Evolutionary conservation across 2,329 filamentous ascomycete genomes (phyloP).

Genomic region (Fusarium albosuccineum): DNA sequence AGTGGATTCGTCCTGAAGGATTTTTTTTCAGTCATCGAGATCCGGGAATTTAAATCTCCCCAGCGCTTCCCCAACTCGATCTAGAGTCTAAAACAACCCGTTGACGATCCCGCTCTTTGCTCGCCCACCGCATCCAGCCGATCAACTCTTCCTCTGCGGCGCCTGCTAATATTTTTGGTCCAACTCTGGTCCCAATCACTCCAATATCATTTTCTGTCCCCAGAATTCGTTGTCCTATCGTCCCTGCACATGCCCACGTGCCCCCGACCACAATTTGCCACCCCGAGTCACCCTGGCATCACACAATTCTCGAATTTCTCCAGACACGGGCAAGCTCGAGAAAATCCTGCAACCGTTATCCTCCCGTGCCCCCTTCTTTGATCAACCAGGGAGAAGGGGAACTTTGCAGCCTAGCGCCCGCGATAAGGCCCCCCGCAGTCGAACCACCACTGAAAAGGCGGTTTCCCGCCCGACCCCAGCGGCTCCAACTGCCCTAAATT

Average conservation of each 20-base stretch:
- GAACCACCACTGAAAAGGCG: constrained; percentile 43
- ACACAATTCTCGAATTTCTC: constrained; percentile 45
- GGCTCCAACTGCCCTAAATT: constrained; percentile 38
- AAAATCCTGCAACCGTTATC: constrained; percentile 41
- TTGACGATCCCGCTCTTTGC: constrained; percentile 15
- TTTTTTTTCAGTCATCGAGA: constrained; percentile 42
- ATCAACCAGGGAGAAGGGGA: constrained; percentile 43
- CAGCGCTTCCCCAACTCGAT: constrained; percentile 26
- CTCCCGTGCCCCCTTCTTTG: constrained; percentile 29
- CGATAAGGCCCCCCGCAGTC: constrained; percentile 46
- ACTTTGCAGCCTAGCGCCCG: constrained; percentile 36
- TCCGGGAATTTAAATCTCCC: constrained; percentile 27
- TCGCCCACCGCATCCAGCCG: constrained; percentile 16
- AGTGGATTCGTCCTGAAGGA: constrained; percentile 36
- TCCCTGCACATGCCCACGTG: constrained; percentile 46
- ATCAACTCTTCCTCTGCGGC: constrained; percentile 21
- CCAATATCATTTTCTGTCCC: constrained; percentile 16
- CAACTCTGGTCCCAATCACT: constrained; percentile 20
- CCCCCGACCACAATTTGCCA: constrained; percentile 45
- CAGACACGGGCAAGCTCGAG: constrained; percentile 38
- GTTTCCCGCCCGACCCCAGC: constrained; percentile 31
- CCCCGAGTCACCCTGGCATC: constrained; percentile 44
- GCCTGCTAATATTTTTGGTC: constrained; percentile 13
- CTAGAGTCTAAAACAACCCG: constrained; percentile 33
- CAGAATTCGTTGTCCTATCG: constrained; percentile 45